Base-by-base conservation (phyloP, 2,329 filamentous ascomycete genomes). In the Aspergillus intermedius region DNA sequence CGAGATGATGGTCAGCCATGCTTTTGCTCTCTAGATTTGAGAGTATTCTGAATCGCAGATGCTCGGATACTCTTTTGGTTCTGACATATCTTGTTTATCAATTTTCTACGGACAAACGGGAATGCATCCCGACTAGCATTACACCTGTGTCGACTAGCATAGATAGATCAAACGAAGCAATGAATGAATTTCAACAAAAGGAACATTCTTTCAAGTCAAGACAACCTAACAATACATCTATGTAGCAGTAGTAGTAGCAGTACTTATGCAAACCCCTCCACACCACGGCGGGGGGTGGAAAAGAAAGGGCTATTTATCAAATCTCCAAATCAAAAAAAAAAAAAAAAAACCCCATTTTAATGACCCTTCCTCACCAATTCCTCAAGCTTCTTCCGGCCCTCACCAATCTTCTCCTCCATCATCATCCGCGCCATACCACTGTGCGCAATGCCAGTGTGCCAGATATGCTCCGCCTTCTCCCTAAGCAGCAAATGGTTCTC, bases 341-440 rank as follows among this genome's bases (percentile, higher is more conserved):
- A 49, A 47, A 46, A 19, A 19, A 3, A n/a, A 37, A 15, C 22
- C 32, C n/a, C 12, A 37, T 25, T 56, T 74, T 80, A 91, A 78
- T 86, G 87, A 49, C 89, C 91, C 79, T 94, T 91, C 76, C 82
- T 88, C 47, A 97, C 88, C 89, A 91, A 93, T 53, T 82, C 83
- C 77, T 96, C 90, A 50, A 96, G 74, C 44, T 79, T 78, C 71
- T 91, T 85, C 60, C 90, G 80, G 49, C 82, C 85, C 47, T 84
- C 80, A 51, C 79, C 80, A 47, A 95, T 86, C 75, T 88, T 91
- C 53, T 88, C 86, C 65, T 94, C 85, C 52, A 94, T 81, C 74
- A 85, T 87, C 56, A 76, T 77, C 54, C 83, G 78, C 44, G 82
- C 82, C 67, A 89, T 79, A 59, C 84, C 77, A 43, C 81, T 82